A percentile compares a stretch with the other conserved stretches of the same genome.
These are phyloP conservation scores for Cladophialophora bantiana DNA, from an alignment of 2,329 filamentous ascomycete species.

Conservation along the genomic window DNA sequence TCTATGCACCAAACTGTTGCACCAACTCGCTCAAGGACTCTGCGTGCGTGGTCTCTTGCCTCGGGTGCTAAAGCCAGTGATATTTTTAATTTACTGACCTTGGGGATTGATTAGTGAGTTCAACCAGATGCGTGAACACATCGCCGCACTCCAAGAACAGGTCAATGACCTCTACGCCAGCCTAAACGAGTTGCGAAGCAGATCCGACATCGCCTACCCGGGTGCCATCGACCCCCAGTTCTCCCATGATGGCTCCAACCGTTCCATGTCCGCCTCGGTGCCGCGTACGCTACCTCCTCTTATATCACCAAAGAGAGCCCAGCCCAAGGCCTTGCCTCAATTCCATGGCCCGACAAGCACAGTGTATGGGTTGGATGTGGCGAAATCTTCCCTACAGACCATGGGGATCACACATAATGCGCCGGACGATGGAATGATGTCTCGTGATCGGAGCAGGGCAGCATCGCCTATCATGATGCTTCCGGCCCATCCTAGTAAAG, in stretches of 20 bases:
- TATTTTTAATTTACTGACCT: constrained; percentile 6
- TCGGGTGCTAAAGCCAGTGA: background rate
- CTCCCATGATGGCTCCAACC: constrained; percentile 42
- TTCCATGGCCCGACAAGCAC: constrained; percentile 88
- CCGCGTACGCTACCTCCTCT: constrained; percentile 39
- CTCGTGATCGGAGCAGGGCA: constrained; percentile 61
- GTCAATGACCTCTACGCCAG: constrained; percentile 78
- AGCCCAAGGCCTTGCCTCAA: constrained; percentile 64
- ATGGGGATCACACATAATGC: constrained; percentile 80
- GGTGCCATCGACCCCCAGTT: constrained; percentile 33
- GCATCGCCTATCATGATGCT: constrained; percentile 51
- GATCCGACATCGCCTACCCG: constrained; percentile 44
- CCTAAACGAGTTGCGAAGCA: constrained; percentile 69
- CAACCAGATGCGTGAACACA: constrained; percentile 77
- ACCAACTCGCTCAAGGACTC: constrained; percentile 87
- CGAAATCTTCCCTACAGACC: constrained; percentile 82
- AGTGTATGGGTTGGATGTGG: constrained; percentile 83
- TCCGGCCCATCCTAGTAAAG: constrained; percentile 60
- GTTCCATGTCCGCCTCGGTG: constrained; percentile 34
- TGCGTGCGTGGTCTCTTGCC: constrained; percentile 58
- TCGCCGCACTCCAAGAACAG: constrained; percentile 80
- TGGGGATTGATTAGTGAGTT: constrained; percentile 68
- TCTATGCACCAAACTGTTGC: constrained; percentile 72
- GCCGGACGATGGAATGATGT: constrained; percentile 65
- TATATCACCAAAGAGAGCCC: constrained; percentile 48